Evolutionary conservation across 177 flowering plant species (phyloP), one percentile per base, ranked within the genome.

Genomic region (Vitis hybrid): DNA sequence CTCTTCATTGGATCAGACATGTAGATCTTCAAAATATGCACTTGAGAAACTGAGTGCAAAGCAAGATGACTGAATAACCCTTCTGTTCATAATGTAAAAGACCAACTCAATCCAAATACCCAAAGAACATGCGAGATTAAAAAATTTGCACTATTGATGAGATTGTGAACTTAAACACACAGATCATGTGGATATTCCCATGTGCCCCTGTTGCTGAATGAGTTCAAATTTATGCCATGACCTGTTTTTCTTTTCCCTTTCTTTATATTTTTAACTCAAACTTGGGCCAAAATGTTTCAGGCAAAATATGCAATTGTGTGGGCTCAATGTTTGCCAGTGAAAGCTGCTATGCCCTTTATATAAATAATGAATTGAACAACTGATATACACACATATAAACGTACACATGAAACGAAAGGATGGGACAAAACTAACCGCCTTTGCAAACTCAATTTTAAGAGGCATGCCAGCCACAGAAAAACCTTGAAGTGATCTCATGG

Each of bases 401-500:
- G 12, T 20, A 56, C 50, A 66, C 70, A 72, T 33, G n/a, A 49
- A 55, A 72, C 14, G 14, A 67, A 70, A 59, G 55, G 59, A 19
- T 58, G 51, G 53, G 72, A 74, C 76, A 83, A 75, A 72, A 92
- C 98, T 92, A 85, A 92, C 97, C 98, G 90, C 88, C 95, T 94
- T 94, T 33, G 95, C 82, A 85, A 90, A 94, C 87, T 94, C 97
- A 74, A 94, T 86, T 81, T 78, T 90, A 81, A 94, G 80, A 12
- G 94, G 88, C 73, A 81, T 76, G 70, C 95, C 97, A 1, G 85
- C 87, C 63, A 94, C 29, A 62, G 75, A 73, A 80, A 86, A 83
- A 14, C 94, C 95, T 72, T 92, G 93, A 61, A 94, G 94, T 19
- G 78, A 81, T 71, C 78, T 79, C 75, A 89, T 68, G 4, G 98